Conservation (phyloP, 140 eudicot genomes). For the Cichorium intybus region DNA sequence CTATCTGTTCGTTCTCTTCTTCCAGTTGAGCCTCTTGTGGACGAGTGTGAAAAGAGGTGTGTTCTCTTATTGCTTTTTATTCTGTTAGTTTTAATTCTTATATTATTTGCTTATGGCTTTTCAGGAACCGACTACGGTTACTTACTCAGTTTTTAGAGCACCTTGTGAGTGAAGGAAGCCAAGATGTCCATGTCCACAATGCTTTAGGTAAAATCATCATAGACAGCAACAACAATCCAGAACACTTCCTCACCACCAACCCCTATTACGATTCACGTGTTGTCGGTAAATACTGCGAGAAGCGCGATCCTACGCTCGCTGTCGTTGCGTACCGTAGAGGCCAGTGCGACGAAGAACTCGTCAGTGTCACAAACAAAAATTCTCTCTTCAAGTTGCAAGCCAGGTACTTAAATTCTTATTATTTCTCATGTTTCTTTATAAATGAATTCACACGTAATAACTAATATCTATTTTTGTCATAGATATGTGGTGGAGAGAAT, state of each 20-base stretch:
- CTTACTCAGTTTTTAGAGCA: constrained; percentile 95
- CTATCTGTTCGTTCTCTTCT: constrained; percentile 91
- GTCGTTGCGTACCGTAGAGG: constrained; percentile 96
- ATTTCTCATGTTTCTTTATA: background rate
- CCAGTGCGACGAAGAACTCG: constrained; percentile 92
- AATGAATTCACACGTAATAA: background rate
- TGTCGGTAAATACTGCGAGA: constrained; percentile 88
- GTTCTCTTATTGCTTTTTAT: background rate
- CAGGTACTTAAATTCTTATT: constrained; percentile 38
- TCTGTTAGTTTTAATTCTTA: constrained; percentile 9
- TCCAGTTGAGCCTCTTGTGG: constrained; percentile 97
- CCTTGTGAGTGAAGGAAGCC: constrained; percentile 98
- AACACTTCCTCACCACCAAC: constrained; percentile 92
- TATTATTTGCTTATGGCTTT: constrained; percentile 21
- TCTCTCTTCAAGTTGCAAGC: constrained; percentile 79
- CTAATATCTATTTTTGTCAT: background rate
- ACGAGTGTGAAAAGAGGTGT: constrained; percentile 91
- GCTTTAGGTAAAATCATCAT: constrained; percentile 94
- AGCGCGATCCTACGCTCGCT: constrained; percentile 96
- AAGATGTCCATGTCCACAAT: constrained; percentile 96
- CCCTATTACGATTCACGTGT: constrained; percentile 91
- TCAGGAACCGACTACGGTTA: constrained; percentile 84
- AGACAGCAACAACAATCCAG: constrained; percentile 91
- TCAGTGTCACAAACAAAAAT: constrained; percentile 73
- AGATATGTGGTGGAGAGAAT: constrained; percentile 98